Percentiles rank a stretch among this genome's conserved stretches.
These are phyloP conservation scores for Trichoderma cornu-damae DNA, from an alignment of 2,329 filamentous ascomycete genomes.

Conservation along the genomic window DNA sequence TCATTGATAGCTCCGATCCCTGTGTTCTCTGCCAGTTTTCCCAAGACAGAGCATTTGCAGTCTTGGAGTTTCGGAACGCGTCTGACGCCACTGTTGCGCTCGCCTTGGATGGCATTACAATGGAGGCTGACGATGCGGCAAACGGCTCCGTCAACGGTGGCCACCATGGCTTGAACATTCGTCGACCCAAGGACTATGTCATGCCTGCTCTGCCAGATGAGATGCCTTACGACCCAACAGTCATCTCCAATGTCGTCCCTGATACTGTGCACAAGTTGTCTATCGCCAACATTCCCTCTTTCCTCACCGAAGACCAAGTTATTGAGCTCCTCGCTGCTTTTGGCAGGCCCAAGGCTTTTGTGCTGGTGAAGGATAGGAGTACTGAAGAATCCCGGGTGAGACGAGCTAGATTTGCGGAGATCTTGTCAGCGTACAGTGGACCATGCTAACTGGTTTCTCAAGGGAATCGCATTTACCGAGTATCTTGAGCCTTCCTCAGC, in stretches of 20 bases:
- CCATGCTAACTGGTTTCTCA: conserved; percentile 27
- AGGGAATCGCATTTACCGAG: conserved; percentile 94
- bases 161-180: conserved; percentile 63
- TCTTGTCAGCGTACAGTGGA: not conserved
- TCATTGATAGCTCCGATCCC: conserved; percentile 76
- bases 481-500: conserved; percentile 66
- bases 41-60: conserved; percentile 71
- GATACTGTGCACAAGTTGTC: conserved; percentile 95
- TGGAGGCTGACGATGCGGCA: conserved; percentile 65
- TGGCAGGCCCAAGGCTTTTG: conserved; percentile 86
- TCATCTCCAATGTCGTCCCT: conserved; percentile 73
- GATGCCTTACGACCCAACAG: conserved; percentile 66
- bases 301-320: conserved; percentile 86
- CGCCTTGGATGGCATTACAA: conserved; percentile 81
- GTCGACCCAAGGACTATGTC: conserved; percentile 94
- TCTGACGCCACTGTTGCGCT: conserved; percentile 87
- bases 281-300: conserved; percentile 81
- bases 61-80: conserved; percentile 84
- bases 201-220: conserved; percentile 76
- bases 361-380: conserved; percentile 78
- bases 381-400: conserved; percentile 83
- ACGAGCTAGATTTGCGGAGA: not conserved
- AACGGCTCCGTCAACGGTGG: conserved; percentile 50
- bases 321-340: conserved; percentile 86
- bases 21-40: conserved; percentile 80